Evolutionary conservation across 2,329 filamentous ascomycete genomes (phyloP).

Genomic region (Lasiodiplodia hormozganensis): DNA sequence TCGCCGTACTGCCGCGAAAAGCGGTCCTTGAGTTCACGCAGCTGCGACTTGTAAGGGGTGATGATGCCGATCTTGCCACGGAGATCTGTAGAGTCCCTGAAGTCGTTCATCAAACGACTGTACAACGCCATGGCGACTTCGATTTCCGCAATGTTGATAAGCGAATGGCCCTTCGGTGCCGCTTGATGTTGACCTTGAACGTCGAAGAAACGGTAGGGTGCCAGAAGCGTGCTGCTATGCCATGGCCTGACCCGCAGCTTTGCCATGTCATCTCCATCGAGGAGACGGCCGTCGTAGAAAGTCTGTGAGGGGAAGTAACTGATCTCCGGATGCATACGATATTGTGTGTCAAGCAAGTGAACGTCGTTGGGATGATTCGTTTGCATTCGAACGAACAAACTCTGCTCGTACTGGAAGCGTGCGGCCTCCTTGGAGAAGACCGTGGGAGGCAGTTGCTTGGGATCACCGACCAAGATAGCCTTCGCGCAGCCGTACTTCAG

Average conservation of each 20-base stretch:
- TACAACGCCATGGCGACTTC: constrained; percentile 87
- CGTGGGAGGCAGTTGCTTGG: constrained; percentile 94
- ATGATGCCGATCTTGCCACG: constrained; percentile 92
- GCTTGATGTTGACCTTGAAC: constrained; percentile 85
- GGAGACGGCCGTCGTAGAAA: constrained; percentile 88
- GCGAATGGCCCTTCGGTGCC: constrained; percentile 83
- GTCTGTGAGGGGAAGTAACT: constrained; percentile 86
- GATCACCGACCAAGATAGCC: constrained; percentile 96
- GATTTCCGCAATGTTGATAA: constrained; percentile 88
- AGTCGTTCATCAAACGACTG: constrained; percentile 77
- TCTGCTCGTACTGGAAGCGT: constrained; percentile 94
- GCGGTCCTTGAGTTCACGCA: constrained; percentile 77
- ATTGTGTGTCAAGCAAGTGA: constrained; percentile 95
- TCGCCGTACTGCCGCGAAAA: constrained; percentile 79
- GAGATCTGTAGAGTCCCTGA: constrained; percentile 65
- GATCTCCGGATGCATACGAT: constrained; percentile 99
- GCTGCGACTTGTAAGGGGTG: constrained; percentile 95
- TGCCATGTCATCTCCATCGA: constrained; percentile 86
- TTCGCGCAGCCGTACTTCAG: constrained; percentile 97
- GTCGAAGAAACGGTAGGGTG: constrained; percentile 97
- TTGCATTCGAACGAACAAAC: constrained; percentile 98
- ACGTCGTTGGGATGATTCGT: constrained; percentile 86
- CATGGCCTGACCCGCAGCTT: constrained; percentile 78
- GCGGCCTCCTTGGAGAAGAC: constrained; percentile 94
- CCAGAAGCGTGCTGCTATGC: constrained; percentile 82